Percentiles rank a stretch among this genome's conserved stretches.
Conservation (phyloP, 139 green algal species). For the Haematococcus sp. region DNA sequence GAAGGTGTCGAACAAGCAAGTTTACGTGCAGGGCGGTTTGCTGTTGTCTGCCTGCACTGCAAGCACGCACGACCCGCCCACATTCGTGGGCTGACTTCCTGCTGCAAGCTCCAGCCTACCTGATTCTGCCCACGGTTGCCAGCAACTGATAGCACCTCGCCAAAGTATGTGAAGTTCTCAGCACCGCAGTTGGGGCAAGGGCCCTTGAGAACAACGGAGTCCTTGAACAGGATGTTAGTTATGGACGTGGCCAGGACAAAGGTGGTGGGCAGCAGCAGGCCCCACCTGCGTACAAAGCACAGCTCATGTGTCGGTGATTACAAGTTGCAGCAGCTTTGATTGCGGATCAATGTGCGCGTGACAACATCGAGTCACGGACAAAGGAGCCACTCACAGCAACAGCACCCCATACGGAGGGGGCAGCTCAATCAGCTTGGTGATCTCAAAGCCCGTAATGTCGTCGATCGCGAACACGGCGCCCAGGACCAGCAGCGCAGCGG, state of each 20-base stretch:
- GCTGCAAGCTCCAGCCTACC: conserved; percentile 18
- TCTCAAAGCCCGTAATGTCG: conserved; percentile 81
- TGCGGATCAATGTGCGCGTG: neutral
- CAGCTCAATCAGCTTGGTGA: conserved; percentile 76
- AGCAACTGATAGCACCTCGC: conserved; percentile 76
- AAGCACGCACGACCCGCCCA: neutral
- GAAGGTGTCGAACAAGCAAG: neutral
- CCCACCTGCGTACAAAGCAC: conserved; percentile 53
- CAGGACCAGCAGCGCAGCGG: conserved; percentile 73
- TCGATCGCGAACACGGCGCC: conserved; percentile 76
- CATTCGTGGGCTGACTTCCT: too few relatives aligned
- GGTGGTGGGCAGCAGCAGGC: conserved; percentile 71
- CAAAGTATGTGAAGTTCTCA: conserved; percentile 80
- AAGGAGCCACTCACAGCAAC: conserved; percentile 38
- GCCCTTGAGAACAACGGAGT: conserved; percentile 75
- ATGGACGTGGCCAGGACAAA: conserved; percentile 77
- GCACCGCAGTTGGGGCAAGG: conserved; percentile 80
- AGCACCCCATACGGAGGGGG: conserved; percentile 78
- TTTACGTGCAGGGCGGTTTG: neutral
- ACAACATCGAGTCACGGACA: neutral
- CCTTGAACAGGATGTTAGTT: conserved; percentile 82
- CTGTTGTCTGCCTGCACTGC: neutral
- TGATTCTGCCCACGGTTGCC: conserved; percentile 65
- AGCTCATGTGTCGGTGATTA: neutral
- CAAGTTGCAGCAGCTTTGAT: neutral